Evolutionary conservation across 208 protist genomes (phyloP).

Genomic region (Acanthamoeba culbertsoni): DNA sequence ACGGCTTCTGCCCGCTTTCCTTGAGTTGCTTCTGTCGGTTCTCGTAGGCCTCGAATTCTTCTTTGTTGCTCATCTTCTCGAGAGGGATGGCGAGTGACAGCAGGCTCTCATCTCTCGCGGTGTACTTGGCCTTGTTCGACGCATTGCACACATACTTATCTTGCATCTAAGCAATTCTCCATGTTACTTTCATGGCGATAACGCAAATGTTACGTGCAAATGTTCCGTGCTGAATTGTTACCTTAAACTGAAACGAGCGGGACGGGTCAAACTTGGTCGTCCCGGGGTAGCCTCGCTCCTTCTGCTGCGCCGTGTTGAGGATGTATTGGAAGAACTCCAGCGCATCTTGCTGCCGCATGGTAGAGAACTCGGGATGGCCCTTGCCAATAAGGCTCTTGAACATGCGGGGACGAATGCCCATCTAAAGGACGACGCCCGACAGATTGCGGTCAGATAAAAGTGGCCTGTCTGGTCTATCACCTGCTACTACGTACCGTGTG

Average conservation of each 20-base stretch:
- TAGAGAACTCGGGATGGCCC: conserved; percentile 94
- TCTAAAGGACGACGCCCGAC: too few species aligned
- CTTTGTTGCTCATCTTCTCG: conserved; percentile 76
- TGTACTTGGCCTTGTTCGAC: conserved; percentile 90
- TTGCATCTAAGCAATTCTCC: conserved; percentile 87
- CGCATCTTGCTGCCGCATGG: conserved; percentile 94
- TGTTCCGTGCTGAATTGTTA: too few species aligned
- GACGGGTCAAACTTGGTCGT: neutral
- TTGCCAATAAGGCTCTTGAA: conserved; percentile 95
- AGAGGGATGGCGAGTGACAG: conserved; percentile 90
- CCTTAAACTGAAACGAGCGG: conserved; percentile 45
- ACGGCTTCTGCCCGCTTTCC: conserved; percentile 44
- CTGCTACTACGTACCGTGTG: neutral
- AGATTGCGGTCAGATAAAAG: too few species aligned
- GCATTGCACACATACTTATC: conserved; percentile 87
- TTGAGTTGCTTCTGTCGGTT: conserved; percentile 66
- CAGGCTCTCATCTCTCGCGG: conserved; percentile 84
- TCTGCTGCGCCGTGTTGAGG: conserved; percentile 85
- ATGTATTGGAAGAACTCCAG: conserved; percentile 94
- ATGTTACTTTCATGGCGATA: too few species aligned
- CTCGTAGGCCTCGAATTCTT: conserved; percentile 62
- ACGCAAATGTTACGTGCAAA: too few species aligned
- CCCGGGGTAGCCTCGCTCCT: conserved; percentile 72
- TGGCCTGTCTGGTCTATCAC: too few species aligned
- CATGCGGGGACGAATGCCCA: conserved; percentile 89